Percentiles rank a stretch among this genome's conserved stretches.
Conservation (phyloP, 2,329 filamentous ascomycete species). For the Albifimbria verrucaria region DNA sequence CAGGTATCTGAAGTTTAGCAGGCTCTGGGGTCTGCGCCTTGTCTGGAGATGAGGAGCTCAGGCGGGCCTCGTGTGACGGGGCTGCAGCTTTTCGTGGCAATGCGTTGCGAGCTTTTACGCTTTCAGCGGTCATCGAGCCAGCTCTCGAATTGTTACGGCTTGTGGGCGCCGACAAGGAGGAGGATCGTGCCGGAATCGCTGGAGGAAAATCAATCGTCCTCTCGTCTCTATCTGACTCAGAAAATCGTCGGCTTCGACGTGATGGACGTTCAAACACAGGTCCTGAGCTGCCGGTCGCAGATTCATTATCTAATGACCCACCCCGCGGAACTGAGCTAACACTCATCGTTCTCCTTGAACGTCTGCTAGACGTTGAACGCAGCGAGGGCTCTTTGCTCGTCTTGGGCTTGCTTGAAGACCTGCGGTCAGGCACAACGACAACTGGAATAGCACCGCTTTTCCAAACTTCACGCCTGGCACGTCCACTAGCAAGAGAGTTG, state of each 20-base stretch:
- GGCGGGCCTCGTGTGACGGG: background rate
- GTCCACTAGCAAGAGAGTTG: slow-evolving; percentile 50
- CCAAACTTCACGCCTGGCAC: slow-evolving; percentile 55
- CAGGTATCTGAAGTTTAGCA: background rate
- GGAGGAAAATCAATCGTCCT: slow-evolving; percentile 61
- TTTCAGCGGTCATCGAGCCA: slow-evolving; percentile 56
- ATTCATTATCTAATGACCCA: slow-evolving; percentile 38
- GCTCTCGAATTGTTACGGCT: slow-evolving; percentile 54
- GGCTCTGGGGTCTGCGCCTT: background rate
- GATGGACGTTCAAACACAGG: slow-evolving; percentile 40
- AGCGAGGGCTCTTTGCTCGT: slow-evolving; percentile 51
- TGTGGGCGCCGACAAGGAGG: slow-evolving; percentile 60
- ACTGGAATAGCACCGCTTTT: slow-evolving; percentile 61
- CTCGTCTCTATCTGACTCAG: slow-evolving; percentile 49
- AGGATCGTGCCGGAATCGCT: slow-evolving; percentile 52
- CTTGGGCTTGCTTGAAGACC: slow-evolving; percentile 50
- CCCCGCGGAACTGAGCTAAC: slow-evolving; percentile 45
- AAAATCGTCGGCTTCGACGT: slow-evolving; percentile 39
- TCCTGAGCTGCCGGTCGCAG: slow-evolving; percentile 13
- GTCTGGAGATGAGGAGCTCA: background rate
- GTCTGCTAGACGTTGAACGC: slow-evolving; percentile 58
- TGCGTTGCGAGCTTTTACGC: slow-evolving; percentile 53
- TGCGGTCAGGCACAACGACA: slow-evolving; percentile 57
- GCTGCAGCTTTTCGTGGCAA: slow-evolving; percentile 16
- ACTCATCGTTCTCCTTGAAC: slow-evolving; percentile 52